Evolutionary conservation across 257 asterid genomes (phyloP).

Genomic region (Thymus mandschuricus): DNA sequence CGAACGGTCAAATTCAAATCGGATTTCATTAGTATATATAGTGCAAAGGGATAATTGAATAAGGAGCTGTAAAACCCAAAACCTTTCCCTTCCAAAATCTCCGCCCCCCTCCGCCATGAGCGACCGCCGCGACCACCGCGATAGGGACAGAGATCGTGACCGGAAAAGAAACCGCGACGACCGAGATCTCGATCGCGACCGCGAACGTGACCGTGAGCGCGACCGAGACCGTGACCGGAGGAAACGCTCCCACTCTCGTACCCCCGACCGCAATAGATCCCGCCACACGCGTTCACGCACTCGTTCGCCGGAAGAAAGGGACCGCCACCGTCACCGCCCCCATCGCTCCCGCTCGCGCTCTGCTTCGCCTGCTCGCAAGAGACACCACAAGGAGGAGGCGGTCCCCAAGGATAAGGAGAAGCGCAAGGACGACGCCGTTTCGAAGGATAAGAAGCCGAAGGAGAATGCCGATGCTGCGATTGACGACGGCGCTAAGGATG

Average conservation of each 20-base stretch:
- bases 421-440: constrained; percentile 43
- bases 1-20: too few species aligned
- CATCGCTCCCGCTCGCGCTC: constrained; percentile 54
- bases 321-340: constrained; percentile 64
- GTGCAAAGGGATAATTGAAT: too few species aligned
- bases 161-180: constrained; percentile 48
- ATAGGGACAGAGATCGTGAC: constrained; percentile 57
- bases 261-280: constrained; percentile 79
- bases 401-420: constrained; percentile 53
- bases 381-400: constrained; percentile 61
- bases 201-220: constrained; percentile 44
- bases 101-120: constrained; percentile 46
- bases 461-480: constrained; percentile 39
- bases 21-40: too few species aligned
- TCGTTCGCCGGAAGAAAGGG: constrained; percentile 80
- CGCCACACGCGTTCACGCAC: constrained; percentile 75
- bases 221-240: constrained; percentile 55
- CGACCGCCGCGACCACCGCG: constrained; percentile 66
- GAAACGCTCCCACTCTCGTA: constrained; percentile 73
- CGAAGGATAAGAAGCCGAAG: constrained; percentile 55
- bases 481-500: constrained; percentile 45
- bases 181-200: constrained; percentile 44
- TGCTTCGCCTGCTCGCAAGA: constrained; percentile 68
- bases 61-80: constrained; percentile 19
- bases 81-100: constrained; percentile 21